phyloP scores from a whole-genome alignment of 805 yeast genomes.

The Ogataea ganodermae region DNA sequence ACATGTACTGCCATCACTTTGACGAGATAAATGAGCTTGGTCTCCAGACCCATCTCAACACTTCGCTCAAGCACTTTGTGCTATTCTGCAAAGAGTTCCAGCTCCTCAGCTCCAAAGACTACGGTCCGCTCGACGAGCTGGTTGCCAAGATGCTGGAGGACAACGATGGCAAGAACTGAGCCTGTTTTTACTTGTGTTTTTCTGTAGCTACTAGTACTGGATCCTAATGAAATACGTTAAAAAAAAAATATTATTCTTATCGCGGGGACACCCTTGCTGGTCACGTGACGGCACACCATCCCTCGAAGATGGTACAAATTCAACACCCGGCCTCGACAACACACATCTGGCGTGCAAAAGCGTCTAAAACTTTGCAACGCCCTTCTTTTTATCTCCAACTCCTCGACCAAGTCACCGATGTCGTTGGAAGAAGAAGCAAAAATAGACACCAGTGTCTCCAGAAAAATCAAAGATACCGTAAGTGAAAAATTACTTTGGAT shows the following conservation, averaged over 20 bases:
- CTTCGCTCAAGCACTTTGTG: slow-evolving; percentile 92
- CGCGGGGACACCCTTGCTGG: too few species aligned
- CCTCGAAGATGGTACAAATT: neutral
- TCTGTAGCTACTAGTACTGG: slow-evolving; percentile 3
- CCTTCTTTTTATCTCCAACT: too few species aligned
- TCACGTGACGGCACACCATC: slow-evolving; percentile 30
- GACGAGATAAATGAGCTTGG: slow-evolving; percentile 93
- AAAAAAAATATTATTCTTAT: neutral
- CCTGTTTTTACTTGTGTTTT: neutral
- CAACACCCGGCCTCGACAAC: too few species aligned
- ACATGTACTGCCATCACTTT: slow-evolving; percentile 96
- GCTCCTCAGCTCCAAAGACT: slow-evolving; percentile 76
- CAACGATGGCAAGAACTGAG: slow-evolving; percentile 12
- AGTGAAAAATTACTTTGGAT: slow-evolving; percentile 12
- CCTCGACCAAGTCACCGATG: neutral
- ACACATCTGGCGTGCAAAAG: too few species aligned
- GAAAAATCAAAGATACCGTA: slow-evolving; percentile 54
- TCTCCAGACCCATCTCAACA: slow-evolving; percentile 87
- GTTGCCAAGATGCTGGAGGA: slow-evolving; percentile 65
- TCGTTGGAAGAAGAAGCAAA: slow-evolving; percentile 7
- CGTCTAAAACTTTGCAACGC: too few species aligned
- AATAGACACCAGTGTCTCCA: slow-evolving; percentile 38
- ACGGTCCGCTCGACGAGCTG: slow-evolving; percentile 88
- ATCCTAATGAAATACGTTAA: neutral
- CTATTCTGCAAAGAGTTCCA: slow-evolving; percentile 83